Evolutionary conservation across 202 grass and related monocot genomes (phyloP).

Genomic region (Zizania palustris): DNA sequence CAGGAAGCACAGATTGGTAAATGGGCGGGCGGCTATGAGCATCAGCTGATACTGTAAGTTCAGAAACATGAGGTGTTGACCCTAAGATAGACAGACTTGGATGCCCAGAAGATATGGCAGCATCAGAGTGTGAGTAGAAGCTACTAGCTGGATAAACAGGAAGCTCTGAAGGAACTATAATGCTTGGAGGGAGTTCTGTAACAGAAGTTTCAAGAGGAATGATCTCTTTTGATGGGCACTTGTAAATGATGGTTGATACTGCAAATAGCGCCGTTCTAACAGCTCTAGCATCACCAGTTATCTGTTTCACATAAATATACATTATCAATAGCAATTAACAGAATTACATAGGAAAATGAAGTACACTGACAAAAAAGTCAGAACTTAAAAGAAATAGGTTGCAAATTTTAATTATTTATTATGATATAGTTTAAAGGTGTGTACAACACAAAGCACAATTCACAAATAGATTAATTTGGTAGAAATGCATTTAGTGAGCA

Average conservation of each 20-base stretch:
- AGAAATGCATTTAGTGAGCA: slow-evolving; percentile 13
- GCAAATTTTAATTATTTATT: neutral
- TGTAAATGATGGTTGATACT: slow-evolving; percentile 89
- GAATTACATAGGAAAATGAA: slow-evolving; percentile 1
- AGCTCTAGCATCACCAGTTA: slow-evolving; percentile 73
- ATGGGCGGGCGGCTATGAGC: slow-evolving; percentile 55
- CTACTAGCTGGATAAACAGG: slow-evolving; percentile 73
- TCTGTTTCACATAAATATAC: slow-evolving; percentile 56
- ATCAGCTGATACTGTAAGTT: slow-evolving; percentile 61
- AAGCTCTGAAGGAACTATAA: slow-evolving; percentile 87
- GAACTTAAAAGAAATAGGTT: slow-evolving; percentile 24
- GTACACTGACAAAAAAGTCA: slow-evolving; percentile 1
- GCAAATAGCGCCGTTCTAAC: slow-evolving; percentile 76
- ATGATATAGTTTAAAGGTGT: slow-evolving; percentile 16
- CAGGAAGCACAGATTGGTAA: slow-evolving; percentile 73
- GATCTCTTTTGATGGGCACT: slow-evolving; percentile 75
- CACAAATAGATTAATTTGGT: slow-evolving; percentile 17
- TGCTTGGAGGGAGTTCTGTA: slow-evolving; percentile 61
- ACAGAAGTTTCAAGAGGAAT: slow-evolving; percentile 84
- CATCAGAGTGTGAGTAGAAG: slow-evolving; percentile 59
- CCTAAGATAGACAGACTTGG: slow-evolving; percentile 59
- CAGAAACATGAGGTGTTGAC: slow-evolving; percentile 56
- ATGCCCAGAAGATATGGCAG: slow-evolving; percentile 52
- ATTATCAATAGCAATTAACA: slow-evolving; percentile 23
- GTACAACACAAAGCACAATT: neutral